Evolutionary conservation across 306 rosid genomes (phyloP), one percentile per base, ranked within the genome.

Genomic region (Cicer judaicum): DNA sequence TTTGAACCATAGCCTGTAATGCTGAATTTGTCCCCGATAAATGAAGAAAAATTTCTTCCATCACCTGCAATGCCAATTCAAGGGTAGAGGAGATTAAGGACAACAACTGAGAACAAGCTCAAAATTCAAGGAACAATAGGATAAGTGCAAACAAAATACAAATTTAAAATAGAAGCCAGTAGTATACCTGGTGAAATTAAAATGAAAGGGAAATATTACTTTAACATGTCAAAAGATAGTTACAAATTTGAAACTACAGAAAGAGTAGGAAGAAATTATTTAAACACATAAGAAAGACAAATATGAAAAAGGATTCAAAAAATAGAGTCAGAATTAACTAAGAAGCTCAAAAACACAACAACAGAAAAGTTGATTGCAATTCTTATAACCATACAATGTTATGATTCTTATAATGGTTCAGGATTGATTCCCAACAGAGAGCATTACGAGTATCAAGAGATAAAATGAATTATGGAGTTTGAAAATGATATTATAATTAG

Each of bases 1-100:
- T 87, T 80, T 93, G 98, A 79, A 93, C 97, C 98, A 93, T 89
- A 75, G 93, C 88, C 14, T 89, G 93, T 78, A 80, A 80, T 76
- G 96, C 91, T 74, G 97, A 84, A 85, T 86, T 89, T 46, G 92
- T 81, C 84, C 97, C 94, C 6, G 92, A 79, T 82, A 93, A 88
- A 82, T 91, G 98, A 79, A 89, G 91, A 84, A 88, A 91, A 79
- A 88, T 87, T 83, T 93, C 97, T 68, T 93, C 98, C 92, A 93
- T 91, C 96, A 93, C 89, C 98, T 93, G 88, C 85, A 77, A 80
- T 62, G 79, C 86, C 88, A 68, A 74, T 43, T 79, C 73, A 85
- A 40, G 57, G 52, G 44, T 72, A 48, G 62, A 79, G 38, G 29
- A 64, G 40, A 52, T 14, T 29, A 74, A 63, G 74, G 60, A 53